Evolutionary conservation across 2,329 filamentous ascomycete genomes (phyloP), one percentile per base, ranked within the genome.

Genomic region (Knoxdaviesia capensis): DNA sequence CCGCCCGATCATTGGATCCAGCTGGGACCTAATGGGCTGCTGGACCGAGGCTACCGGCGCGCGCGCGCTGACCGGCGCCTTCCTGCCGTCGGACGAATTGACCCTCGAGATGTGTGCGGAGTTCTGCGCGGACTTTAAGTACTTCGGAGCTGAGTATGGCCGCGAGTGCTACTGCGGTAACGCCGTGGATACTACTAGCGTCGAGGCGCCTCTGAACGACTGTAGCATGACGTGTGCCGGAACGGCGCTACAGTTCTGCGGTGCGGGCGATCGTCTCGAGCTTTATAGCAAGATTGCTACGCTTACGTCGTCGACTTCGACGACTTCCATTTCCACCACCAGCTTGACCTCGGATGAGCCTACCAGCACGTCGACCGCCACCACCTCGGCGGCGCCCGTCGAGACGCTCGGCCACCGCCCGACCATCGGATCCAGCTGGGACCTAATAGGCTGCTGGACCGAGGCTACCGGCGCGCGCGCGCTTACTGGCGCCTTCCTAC

Each of bases 41-140:
- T 56, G 56, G 44, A 57, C 56, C 5, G 59, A 61, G 41, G 54
- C 50, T 4, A 52, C 52, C 10, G 48, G 46, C 36, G 41, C 35
- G 34, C 54, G 56, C 10, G 56, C 56, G 8, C 54, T 59, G 5
- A 47, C 41, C 33, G 41, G 45, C 34, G 57, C 51, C 43, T 50
- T 49, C 31, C 55, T 51, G 34, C 53, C 57, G 11, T 52, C 51
- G 35, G 48, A 50, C 43, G 47, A 45, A 38, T 59, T 62, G 56
- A 64, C 58, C 30, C 49, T 62, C n/a, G 55, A 51, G 36, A 48
- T 48, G 10, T 66, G 63, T 47, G 50, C 62, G 5, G 42, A 48
- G 3, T 58, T 56, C 45, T 66, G 63, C 47, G 48, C 50, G 5
- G 60, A 57, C 6, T 63, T 55, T 46, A 51, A 55, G 4, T 66